Base-by-base conservation (phyloP, 805 yeast species). In the Clavispora santaluciae region DNA sequence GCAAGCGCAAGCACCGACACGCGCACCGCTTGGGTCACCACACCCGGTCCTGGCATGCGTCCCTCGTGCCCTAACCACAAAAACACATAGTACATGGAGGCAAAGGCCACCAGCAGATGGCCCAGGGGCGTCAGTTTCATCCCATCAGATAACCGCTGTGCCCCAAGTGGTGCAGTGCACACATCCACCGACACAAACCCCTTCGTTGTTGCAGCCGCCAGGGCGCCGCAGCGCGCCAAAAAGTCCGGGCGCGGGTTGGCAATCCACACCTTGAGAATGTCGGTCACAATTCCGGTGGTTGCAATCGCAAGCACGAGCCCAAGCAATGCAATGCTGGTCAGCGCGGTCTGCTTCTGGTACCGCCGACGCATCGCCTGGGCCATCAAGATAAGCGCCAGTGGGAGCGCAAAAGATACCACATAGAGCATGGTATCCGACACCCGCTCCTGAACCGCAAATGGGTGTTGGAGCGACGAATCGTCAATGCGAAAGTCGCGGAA, bases 71-170 rank as follows among this genome's bases (percentile, higher is more conserved):
- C 42, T 13, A 61, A 42, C 71, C 71, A 66, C 30, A 63, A 45
- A 9, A 59, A 42, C 33, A 67, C 50, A 46, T 58, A 67, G 15
- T 57, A 46, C 36, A 62, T 54, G 1, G 68, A 66, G 22, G 64
- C 55, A 46, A 64, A 63, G 9, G 63, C 46, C 39, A 66, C 53
- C 21, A 68, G 61, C 5, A 70, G 61, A 45, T 66, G 71, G 24
- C 71, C 73, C 30, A 66, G 61, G 6, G 73, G 73, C 7, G 70
- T 64, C 15, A 70, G 64, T 41, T 64, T 62, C 61, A 66, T 53
- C 4, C 73, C 73, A 42, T 67, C 73, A 11, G 46, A 33, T 17
- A 66, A 48, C 13, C 49, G 45, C 43, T 48, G 43, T 13, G 45
- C 41, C 4, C 69, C 67, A 33, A 64, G 48, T 1, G 68, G 66